These are phyloP conservation scores for Hypoxylon lienhwacheense DNA, from an alignment of 495 filamentous ascomycete genomes.

Conservation along the genomic window DNA sequence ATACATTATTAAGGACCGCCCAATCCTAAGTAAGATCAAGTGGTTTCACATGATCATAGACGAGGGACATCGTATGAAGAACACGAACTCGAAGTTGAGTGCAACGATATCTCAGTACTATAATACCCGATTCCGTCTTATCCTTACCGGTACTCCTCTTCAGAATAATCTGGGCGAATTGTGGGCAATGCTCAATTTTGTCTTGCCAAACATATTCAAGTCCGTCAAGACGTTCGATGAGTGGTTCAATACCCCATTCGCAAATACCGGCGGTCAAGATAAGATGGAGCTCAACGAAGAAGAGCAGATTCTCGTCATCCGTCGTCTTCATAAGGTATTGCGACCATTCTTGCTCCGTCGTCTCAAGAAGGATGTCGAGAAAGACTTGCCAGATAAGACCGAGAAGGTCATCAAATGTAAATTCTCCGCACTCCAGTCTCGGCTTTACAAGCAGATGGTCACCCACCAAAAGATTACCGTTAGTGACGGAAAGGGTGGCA, in stretches of 20 bases:
- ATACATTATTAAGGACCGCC: conserved; percentile 98
- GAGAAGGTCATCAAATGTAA: conserved; percentile 99
- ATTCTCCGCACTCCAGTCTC: conserved; percentile 90
- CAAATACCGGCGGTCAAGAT: conserved; percentile 95
- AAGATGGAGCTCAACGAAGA: conserved; percentile 99
- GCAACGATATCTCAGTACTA: conserved; percentile 94
- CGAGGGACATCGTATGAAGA: conserved; percentile 99
- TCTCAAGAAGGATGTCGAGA: conserved; percentile 99
- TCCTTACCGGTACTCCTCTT: conserved; percentile 93
- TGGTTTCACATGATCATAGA: conserved; percentile 99
- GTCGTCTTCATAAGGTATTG: conserved; percentile 96
- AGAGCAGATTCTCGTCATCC: conserved; percentile 98
- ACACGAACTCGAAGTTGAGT: conserved; percentile 93
- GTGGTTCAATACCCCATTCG: conserved; percentile 99
- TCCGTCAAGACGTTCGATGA: conserved; percentile 99
- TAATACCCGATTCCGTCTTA: conserved; percentile 88
- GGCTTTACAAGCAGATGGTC: conserved; percentile 94
- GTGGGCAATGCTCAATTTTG: conserved; percentile 98
- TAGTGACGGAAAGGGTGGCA: conserved; percentile 92
- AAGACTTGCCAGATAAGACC: conserved; percentile 96
- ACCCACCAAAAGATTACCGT: conserved; percentile 92
- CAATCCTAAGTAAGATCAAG: conserved; percentile 91
- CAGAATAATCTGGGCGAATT: conserved; percentile 97
- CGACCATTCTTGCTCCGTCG: conserved; percentile 96
- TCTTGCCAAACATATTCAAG: conserved; percentile 97